phyloP scores from a whole-genome alignment of 768 basidiomycete species.

The Termitomyces heimii region DNA sequence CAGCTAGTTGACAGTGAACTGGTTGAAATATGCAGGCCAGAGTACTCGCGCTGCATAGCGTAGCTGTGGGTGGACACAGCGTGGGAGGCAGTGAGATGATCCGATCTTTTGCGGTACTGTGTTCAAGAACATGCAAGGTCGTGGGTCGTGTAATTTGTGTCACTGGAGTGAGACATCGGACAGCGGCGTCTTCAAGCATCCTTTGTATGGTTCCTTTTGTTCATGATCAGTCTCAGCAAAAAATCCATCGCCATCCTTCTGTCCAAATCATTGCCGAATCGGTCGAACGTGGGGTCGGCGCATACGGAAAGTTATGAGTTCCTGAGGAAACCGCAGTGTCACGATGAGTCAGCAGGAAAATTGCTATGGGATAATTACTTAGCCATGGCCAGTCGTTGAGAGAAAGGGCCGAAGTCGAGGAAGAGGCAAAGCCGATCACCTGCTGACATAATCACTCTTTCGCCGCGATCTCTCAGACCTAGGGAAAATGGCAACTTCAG shows the following conservation, averaged over 20 bases:
- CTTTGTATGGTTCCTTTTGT: neutral
- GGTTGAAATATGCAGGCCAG: too few species aligned
- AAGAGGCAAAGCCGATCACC: too few species aligned
- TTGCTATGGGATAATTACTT: neutral
- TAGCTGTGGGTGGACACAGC: neutral
- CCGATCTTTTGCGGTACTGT: neutral
- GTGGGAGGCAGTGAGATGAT: neutral
- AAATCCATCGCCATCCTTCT: neutral
- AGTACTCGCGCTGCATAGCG: too few species aligned
- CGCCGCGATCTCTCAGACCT: neutral
- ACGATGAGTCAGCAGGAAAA: neutral
- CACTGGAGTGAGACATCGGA: neutral
- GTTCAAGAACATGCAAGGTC: neutral
- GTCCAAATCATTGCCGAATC: too few species aligned
- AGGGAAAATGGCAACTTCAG: neutral
- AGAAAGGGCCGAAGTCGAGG: too few species aligned
- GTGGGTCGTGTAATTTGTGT: neutral
- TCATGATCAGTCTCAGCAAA: neutral
- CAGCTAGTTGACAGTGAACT: neutral
- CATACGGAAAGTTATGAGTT: neutral
- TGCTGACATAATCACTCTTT: neutral
- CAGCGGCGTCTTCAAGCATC: neutral
- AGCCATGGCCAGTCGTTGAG: neutral
- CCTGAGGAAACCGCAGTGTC: neutral
- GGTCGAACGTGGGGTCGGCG: neutral